Conservation (phyloP, 2,329 filamentous ascomycete species). For the Penicillium sp. region DNA sequence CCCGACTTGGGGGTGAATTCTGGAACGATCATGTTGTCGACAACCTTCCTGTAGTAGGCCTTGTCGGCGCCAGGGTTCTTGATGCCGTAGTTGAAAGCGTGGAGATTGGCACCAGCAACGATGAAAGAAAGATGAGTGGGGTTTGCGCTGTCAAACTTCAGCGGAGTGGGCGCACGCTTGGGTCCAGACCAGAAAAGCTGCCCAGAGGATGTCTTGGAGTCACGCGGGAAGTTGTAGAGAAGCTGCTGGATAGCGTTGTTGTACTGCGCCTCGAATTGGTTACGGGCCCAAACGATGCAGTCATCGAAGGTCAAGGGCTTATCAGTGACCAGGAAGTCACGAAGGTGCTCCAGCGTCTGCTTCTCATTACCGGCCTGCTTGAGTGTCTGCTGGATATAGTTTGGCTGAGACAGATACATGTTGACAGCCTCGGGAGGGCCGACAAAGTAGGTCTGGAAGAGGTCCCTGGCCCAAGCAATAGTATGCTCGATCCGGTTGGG, state of each 20-base stretch:
- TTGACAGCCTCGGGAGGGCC: constrained; percentile 91
- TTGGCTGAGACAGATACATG: constrained; percentile 79
- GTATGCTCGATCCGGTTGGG: constrained; percentile 98
- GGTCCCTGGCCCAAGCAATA: constrained; percentile 92
- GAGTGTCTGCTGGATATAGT: constrained; percentile 76
- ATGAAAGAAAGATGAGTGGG: constrained; percentile 81
- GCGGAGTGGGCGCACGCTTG: constrained; percentile 84
- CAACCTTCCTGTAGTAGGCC: constrained; percentile 64
- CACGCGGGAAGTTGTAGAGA: constrained; percentile 93
- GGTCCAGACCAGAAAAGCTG: constrained; percentile 96
- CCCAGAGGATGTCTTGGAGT: constrained; percentile 76
- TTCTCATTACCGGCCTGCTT: constrained; percentile 95
- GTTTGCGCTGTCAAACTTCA: constrained; percentile 80
- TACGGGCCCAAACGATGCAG: constrained; percentile 89
- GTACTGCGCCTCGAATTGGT: constrained; percentile 91
- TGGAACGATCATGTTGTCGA: constrained; percentile 88
- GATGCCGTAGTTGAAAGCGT: constrained; percentile 97
- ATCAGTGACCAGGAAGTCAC: constrained; percentile 81
- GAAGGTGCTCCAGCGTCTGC: constrained; percentile 79
- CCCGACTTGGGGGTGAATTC: constrained; percentile 84
- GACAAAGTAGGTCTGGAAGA: constrained; percentile 90
- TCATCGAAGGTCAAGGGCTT: constrained; percentile 90
- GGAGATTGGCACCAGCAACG: constrained; percentile 78
- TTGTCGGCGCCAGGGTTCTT: constrained; percentile 67
- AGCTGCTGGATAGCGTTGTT: constrained; percentile 94